phyloP scores from a whole-genome alignment of 2,329 filamentous ascomycete species.

The Periconia sp. region DNA sequence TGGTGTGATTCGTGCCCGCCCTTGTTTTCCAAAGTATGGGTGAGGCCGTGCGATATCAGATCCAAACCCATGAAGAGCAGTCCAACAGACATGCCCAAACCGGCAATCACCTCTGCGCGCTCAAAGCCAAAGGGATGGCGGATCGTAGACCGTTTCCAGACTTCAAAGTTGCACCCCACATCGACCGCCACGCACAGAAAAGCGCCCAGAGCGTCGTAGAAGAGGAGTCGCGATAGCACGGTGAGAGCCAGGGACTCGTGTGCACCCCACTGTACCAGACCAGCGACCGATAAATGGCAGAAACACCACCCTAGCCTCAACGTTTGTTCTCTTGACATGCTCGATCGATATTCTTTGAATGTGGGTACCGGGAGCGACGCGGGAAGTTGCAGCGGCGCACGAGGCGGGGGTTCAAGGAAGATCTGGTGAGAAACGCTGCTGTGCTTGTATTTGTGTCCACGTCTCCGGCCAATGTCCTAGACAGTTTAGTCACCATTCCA shows the following conservation, averaged over 20 bases:
- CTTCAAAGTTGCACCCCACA: conserved; percentile 93
- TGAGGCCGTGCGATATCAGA: conserved; percentile 88
- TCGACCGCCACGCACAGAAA: conserved; percentile 90
- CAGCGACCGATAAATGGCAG: conserved; percentile 81
- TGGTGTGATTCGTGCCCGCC: conserved; percentile 75
- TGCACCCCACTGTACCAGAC: conserved; percentile 82
- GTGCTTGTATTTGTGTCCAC: conserved; percentile 97
- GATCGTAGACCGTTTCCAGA: conserved; percentile 91
- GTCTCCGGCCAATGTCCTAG: conserved; percentile 84
- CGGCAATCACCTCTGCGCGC: conserved; percentile 88
- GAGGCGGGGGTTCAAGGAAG: conserved; percentile 86
- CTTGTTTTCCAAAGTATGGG: conserved; percentile 81
- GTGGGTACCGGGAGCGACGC: conserved; percentile 92
- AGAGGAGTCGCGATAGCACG: conserved; percentile 86
- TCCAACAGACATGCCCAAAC: conserved; percentile 94
- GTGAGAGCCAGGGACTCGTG: conserved; percentile 88
- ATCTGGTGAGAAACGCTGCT: conserved; percentile 96
- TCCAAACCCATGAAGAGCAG: conserved; percentile 98
- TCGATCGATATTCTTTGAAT: conserved; percentile 80
- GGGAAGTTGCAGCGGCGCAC: conserved; percentile 84
- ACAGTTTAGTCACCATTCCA: conserved; percentile 23
- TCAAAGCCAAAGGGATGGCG: conserved; percentile 92
- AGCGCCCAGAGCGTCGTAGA: conserved; percentile 93
- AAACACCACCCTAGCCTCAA: conserved; percentile 84
- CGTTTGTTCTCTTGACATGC: conserved; percentile 87